Percentiles rank a stretch among this genome's conserved stretches.
phyloP scores from a whole-genome alignment of 2,329 filamentous ascomycete genomes.

The Xylaria hypoxylon region DNA sequence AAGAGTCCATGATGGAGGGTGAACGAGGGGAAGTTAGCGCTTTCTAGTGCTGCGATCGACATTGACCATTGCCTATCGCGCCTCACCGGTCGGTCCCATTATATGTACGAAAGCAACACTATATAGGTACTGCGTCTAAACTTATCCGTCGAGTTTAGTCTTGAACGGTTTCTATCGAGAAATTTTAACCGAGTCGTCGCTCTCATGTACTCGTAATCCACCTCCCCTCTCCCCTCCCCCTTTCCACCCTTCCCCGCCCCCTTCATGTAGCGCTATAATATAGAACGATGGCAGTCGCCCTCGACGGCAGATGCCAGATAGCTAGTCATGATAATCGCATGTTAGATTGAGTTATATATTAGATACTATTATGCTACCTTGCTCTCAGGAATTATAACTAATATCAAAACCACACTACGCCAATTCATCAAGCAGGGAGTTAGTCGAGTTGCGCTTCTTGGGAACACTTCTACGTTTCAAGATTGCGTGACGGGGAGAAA shows the following conservation, averaged over 20 bases:
- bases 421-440: slow-evolving; percentile 9
- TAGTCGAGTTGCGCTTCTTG: slow-evolving; percentile 9
- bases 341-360: slow-evolving; percentile 2
- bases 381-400: slow-evolving; percentile 1
- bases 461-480: background rate
- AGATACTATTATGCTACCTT: background rate
- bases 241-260: slow-evolving; percentile 4
- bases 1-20: slow-evolving; percentile 30
- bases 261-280: slow-evolving; percentile 15
- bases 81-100: slow-evolving; percentile 31
- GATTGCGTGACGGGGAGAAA: slow-evolving; percentile 1
- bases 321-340: slow-evolving; percentile 5
- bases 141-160: slow-evolving; percentile 14
- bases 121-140: slow-evolving; percentile 29
- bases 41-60: slow-evolving; percentile 31
- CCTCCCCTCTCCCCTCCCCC: slow-evolving; percentile 4
- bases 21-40: slow-evolving; percentile 27
- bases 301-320: slow-evolving; percentile 13
- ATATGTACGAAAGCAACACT: slow-evolving; percentile 32
- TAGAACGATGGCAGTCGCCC: slow-evolving; percentile 13
- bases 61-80: slow-evolving; percentile 23
- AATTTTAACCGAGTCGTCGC: slow-evolving; percentile 16
- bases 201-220: slow-evolving; percentile 1
- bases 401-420: background rate
- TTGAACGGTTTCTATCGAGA: slow-evolving; percentile 14